Evolutionary conservation across 345 rosid genomes (phyloP).

Genomic region (Jatropha curcas): DNA sequence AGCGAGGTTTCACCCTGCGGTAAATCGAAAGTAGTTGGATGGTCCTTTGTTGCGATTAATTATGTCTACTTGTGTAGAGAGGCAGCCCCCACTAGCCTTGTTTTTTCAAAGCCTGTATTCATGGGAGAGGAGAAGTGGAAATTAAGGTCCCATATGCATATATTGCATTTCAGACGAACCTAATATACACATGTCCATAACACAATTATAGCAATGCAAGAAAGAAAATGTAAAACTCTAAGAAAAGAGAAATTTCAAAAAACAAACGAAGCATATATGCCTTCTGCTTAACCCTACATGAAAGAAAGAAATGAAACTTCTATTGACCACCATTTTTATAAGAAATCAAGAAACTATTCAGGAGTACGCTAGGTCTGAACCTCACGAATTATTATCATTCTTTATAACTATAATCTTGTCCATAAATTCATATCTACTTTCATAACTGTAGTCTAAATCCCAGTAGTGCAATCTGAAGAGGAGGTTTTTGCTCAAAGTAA

Average conservation of each 20-base stretch:
- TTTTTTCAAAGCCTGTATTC: slow-evolving; percentile 5
- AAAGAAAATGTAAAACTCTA: neutral
- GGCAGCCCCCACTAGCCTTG: neutral
- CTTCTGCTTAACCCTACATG: no score
- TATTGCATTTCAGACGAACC: no score
- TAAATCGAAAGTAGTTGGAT: neutral
- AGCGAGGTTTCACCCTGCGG: neutral
- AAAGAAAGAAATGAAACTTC: no score
- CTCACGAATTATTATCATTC: no score
- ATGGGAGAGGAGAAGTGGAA: neutral
- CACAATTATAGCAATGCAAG: neutral
- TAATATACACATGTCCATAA: neutral
- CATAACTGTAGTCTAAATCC: neutral
- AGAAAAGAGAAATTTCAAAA: no score
- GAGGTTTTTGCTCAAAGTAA: neutral
- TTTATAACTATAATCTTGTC: no score
- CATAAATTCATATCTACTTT: no score
- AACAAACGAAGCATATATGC: no score
- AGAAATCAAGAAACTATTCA: no score
- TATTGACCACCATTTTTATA: no score
- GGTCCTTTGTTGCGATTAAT: neutral
- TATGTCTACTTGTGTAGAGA: neutral
- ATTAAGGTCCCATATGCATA: neutral
- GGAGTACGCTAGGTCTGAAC: no score
- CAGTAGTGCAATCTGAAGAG: neutral